phyloP scores from a whole-genome alignment of 345 rosid genomes.

The Syzygium aromaticum region DNA sequence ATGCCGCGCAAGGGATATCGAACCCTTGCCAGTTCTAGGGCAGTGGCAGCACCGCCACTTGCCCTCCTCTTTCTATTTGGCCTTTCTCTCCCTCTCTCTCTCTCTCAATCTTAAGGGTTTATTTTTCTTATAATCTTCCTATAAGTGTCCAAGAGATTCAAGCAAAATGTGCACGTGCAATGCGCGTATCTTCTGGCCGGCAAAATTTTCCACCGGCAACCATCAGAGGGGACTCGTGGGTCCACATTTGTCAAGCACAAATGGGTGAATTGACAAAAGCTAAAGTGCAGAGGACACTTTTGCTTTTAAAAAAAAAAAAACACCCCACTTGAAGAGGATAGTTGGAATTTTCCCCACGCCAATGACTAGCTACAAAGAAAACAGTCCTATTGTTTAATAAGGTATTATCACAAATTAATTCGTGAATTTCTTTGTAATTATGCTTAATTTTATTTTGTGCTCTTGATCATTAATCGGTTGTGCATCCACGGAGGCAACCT shows the following conservation, averaged over 20 bases:
- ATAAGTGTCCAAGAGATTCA: fast-evolving
- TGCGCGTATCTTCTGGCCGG: neutral
- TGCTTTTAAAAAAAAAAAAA: neutral
- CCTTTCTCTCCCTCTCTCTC: neutral
- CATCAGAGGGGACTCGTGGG: neutral
- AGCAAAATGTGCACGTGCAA: neutral
- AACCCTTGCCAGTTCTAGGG: neutral
- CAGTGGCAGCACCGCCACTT: neutral
- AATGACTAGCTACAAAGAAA: neutral
- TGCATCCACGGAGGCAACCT: neutral
- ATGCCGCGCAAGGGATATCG: neutral
- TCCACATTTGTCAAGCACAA: neutral
- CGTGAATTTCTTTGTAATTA: neutral
- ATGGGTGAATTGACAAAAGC: neutral
- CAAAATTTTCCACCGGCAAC: neutral
- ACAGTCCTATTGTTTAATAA: neutral
- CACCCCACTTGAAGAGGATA: neutral
- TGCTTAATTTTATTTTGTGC: neutral
- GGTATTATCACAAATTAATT: neutral
- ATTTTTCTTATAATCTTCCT: neutral
- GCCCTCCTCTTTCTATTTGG: neutral
- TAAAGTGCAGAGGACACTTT: neutral
- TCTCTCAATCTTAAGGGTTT: neutral
- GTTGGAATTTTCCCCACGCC: neutral
- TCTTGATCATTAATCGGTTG: neutral